Base-by-base conservation (phyloP, 164 flowering plant species). In the Paratinospora sagittata region DNA sequence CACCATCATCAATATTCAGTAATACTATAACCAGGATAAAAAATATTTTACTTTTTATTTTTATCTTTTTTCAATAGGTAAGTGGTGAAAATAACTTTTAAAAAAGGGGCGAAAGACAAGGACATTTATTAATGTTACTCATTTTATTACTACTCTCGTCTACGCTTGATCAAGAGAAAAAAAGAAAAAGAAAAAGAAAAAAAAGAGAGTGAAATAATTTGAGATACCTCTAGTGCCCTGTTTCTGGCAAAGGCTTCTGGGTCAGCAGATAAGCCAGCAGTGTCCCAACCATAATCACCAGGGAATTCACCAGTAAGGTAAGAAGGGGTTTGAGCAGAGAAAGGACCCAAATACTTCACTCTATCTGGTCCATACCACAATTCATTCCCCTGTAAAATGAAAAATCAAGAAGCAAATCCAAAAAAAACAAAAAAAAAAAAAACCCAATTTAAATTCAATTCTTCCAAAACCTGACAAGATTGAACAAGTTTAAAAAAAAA, bases 281-380 rank as follows among this genome's bases (percentile, higher is more conserved):
- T 91, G 83, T 90, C 96, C 98, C 97, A 93, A 14, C 98, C 98
- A 49, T 93, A 93, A 71, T 93, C 98, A 64, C 98, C 96, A 11
- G 96, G 97, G 67, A 91, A 93, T 76, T 93, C 98, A 71, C 98
- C 98, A 27, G 84, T 91, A 67, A 90, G 81, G 81, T 94, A 91
- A 0, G 97, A 86, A 1, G 98, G 98, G 26, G 95, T 91, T 81
- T 94, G 97, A 67, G 92, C 97, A 41, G 98, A 94, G 75, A 94
- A 94, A 33, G 97, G 98, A 68, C 98, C 96, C 87, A 93, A 80
- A 84, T 86, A 93, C 85, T 93, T 93, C 58, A 91, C 92, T 24
- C 98, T 76, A 82, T 93, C 97, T 0, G 98, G 95, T 27, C 98
- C 98, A 74, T 94, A 94, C 97, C 98, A 94, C 68, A 91, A 73